Percentiles rank a stretch among this genome's conserved stretches.
phyloP scores from a whole-genome alignment of 1,139 yeast species.

The Candida anutae region DNA sequence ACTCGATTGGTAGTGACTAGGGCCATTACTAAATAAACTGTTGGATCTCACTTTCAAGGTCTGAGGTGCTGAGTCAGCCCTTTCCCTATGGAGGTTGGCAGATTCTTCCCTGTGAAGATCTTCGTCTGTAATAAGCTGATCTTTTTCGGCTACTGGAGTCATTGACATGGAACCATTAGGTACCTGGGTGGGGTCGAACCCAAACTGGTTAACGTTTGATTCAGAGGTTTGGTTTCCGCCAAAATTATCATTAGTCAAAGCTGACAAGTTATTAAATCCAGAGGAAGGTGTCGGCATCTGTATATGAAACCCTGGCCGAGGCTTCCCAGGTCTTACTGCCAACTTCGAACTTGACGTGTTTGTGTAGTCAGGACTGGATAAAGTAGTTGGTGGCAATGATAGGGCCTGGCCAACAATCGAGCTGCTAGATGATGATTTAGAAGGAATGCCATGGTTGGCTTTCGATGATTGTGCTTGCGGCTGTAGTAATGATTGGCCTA shows the following conservation, averaged over 20 bases:
- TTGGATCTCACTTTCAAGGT: background rate
- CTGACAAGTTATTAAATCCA: slow-evolving; percentile 22
- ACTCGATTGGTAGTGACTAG: too few relatives aligned
- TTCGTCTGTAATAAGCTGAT: slow-evolving; percentile 8
- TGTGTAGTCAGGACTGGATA: too few relatives aligned
- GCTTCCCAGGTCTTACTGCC: slow-evolving; percentile 13
- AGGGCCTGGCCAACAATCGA: too few relatives aligned
- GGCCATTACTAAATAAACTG: too few relatives aligned
- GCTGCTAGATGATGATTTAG: too few relatives aligned
- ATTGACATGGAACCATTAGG: slow-evolving; percentile 50
- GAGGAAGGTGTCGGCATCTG: slow-evolving; percentile 44
- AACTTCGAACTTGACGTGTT: too few relatives aligned
- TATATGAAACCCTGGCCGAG: slow-evolving; percentile 35
- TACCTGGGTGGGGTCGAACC: slow-evolving; percentile 48
- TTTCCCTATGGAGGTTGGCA: slow-evolving; percentile 12
- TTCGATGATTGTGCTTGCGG: too few relatives aligned
- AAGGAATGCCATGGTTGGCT: too few relatives aligned
- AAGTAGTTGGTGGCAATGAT: too few relatives aligned
- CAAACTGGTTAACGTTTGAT: slow-evolving; percentile 55
- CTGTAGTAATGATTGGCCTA: too few relatives aligned
- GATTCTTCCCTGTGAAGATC: too few relatives aligned
- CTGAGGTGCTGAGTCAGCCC: slow-evolving; percentile 12
- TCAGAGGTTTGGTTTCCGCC: slow-evolving; percentile 13
- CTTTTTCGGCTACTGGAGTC: slow-evolving; percentile 73
- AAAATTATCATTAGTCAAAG: slow-evolving; percentile 25